phyloP scores from a whole-genome alignment of 2,329 filamentous ascomycete genomes.

The Pyrenophora seminiperda region DNA sequence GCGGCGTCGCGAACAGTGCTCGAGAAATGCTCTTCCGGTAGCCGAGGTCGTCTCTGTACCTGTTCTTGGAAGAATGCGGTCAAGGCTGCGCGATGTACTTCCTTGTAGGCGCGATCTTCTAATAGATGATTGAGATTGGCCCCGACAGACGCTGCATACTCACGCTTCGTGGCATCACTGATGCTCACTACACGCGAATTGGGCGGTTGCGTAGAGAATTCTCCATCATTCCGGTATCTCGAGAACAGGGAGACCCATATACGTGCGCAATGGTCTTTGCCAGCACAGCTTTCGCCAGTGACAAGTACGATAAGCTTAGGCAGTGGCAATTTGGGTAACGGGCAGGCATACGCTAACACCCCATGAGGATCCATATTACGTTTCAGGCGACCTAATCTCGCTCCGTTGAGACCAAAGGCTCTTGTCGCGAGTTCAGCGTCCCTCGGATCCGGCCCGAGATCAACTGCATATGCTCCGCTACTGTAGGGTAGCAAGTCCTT shows the following conservation, averaged over 20 bases:
- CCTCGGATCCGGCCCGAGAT: slow-evolving; percentile 67
- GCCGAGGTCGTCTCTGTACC: slow-evolving; percentile 49
- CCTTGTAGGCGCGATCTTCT: slow-evolving; percentile 64
- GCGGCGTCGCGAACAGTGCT: slow-evolving; percentile 49
- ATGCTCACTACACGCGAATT: slow-evolving; percentile 10
- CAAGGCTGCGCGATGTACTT: slow-evolving; percentile 61
- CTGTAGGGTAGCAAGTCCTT: slow-evolving; percentile 56
- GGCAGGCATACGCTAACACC: slow-evolving; percentile 62
- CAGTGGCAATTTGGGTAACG: slow-evolving; percentile 51
- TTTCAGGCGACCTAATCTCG: slow-evolving; percentile 60
- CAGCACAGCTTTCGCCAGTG: slow-evolving; percentile 59
- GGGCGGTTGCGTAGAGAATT: background rate
- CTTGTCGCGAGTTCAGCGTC: slow-evolving; percentile 57
- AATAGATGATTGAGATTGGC: slow-evolving; percentile 58
- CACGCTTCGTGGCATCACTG: slow-evolving; percentile 62
- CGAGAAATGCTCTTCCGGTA: slow-evolving; percentile 52
- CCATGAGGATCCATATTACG: slow-evolving; percentile 54
- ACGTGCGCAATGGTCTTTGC: slow-evolving; percentile 65
- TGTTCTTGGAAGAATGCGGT: slow-evolving; percentile 59
- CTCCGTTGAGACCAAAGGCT: slow-evolving; percentile 63
- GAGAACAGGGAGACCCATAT: slow-evolving; percentile 57
- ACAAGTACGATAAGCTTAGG: slow-evolving; percentile 52
- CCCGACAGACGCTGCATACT: slow-evolving; percentile 59
- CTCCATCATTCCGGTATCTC: background rate
- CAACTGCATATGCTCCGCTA: slow-evolving; percentile 62